phyloP scores from a whole-genome alignment of 2,329 filamentous ascomycete species.

The Claviceps arundinis region DNA sequence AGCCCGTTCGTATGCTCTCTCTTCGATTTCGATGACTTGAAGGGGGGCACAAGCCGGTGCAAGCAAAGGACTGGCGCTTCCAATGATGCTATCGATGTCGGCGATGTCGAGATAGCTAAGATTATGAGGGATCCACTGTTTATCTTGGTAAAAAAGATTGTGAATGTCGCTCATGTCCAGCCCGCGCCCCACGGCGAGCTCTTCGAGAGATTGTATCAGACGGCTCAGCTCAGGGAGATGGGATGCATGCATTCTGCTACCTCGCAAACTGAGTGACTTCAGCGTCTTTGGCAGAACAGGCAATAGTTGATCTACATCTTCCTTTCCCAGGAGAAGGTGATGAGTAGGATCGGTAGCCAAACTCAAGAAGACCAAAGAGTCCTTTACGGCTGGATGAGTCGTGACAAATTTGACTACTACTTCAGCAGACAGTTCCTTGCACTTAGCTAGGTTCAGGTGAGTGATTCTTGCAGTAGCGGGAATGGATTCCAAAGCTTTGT shows the following conservation, averaged over 20 bases:
- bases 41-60: conserved; percentile 50
- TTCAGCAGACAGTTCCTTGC: conserved; percentile 52
- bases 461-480: conserved; percentile 59
- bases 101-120: conserved; percentile 68
- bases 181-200: conserved; percentile 59
- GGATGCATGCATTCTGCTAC: conserved; percentile 51
- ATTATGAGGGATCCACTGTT: conserved; percentile 35
- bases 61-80: conserved; percentile 47
- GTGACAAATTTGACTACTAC: conserved; percentile 58
- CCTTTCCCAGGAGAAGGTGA: conserved; percentile 54
- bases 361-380: conserved; percentile 56
- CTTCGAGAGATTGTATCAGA: conserved; percentile 57
- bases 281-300: conserved; percentile 52
- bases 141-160: conserved; percentile 43
- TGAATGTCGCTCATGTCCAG: conserved; percentile 54
- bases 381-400: conserved; percentile 54
- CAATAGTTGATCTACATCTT: conserved; percentile 52
- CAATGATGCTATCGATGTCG: conserved; percentile 43
- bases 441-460: conserved; percentile 67
- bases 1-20: conserved; percentile 52
- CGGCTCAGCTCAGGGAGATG: conserved; percentile 52
- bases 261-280: conserved; percentile 62
- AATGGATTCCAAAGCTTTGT: conserved; percentile 56
- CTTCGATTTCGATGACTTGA: conserved; percentile 62
- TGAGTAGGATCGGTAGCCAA: conserved; percentile 59